phyloP scores from a whole-genome alignment of 192 early-diverging fungal genomes.

The Gigaspora rosea region DNA sequence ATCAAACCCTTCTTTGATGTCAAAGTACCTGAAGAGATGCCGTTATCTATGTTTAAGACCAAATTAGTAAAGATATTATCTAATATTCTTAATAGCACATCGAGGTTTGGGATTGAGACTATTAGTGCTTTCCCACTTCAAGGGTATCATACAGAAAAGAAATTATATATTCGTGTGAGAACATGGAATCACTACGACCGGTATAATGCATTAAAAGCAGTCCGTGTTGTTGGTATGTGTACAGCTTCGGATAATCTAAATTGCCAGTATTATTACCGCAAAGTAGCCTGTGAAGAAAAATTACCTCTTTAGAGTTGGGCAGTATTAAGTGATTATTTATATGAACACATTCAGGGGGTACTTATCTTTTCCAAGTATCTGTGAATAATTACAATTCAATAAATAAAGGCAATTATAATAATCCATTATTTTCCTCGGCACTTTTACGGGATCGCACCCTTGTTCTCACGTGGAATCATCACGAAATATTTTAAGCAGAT shows the following conservation, averaged over 20 bases:
- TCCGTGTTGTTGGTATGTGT: neutral
- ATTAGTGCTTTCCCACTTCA: neutral
- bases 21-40: neutral
- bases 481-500: too few species aligned
- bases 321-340: constrained; percentile 3
- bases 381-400: constrained; percentile 4
- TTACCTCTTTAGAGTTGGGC: constrained; percentile 2
- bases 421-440: neutral
- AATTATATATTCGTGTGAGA: neutral
- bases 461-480: constrained; percentile 5
- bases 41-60: neutral
- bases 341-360: neutral
- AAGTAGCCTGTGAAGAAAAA: neutral
- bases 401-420: neutral
- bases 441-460: neutral
- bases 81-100: neutral
- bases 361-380: constrained; percentile 10
- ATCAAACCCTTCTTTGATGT: constrained; percentile 4
- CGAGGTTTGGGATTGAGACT: neutral
- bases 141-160: neutral
- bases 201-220: neutral
- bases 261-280: constrained; percentile 1
- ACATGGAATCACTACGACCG: neutral
- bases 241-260: neutral
- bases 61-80: neutral